Evolutionary conservation across 164 flowering plant genomes (phyloP).

Genomic region (Liquidambar formosana): DNA sequence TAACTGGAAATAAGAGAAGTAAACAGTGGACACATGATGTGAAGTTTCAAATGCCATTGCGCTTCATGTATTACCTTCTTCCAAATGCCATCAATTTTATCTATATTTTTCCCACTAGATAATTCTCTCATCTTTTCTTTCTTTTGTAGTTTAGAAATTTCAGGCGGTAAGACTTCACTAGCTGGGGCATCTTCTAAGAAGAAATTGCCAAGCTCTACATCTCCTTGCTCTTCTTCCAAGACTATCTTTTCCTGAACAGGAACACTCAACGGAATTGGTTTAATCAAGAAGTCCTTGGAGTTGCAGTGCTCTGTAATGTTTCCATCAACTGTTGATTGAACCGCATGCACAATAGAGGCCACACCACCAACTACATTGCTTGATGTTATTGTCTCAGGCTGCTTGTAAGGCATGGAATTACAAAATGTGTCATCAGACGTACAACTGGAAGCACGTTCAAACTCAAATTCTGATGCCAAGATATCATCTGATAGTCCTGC

Average conservation of each 20-base stretch:
- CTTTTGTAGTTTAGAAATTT: conserved; percentile 51
- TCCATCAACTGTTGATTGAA: conserved; percentile 26
- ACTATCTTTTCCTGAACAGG: conserved; percentile 24
- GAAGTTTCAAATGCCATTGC: too few species aligned
- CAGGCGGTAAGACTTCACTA: conserved; percentile 40
- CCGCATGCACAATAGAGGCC: conserved; percentile 7
- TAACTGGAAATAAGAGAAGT: too few species aligned
- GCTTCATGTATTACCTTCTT: conserved; percentile 61
- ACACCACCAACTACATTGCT: conserved; percentile 18
- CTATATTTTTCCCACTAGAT: conserved; percentile 42
- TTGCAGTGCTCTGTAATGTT: conserved; percentile 16
- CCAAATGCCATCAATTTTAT: conserved; percentile 77
- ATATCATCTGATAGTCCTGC: conserved; percentile 74
- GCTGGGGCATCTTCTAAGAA: conserved; percentile 58
- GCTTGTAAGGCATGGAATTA: conserved; percentile 21
- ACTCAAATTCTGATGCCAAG: conserved; percentile 38
- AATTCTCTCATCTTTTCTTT: conserved; percentile 53
- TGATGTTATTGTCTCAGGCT: conserved; percentile 15
- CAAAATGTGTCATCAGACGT: conserved; percentile 16
- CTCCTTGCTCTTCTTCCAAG: conserved; percentile 42
- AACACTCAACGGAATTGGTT: conserved; percentile 15
- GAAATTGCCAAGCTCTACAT: conserved; percentile 65
- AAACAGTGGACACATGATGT: too few species aligned
- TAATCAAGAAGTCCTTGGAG: conserved; percentile 18
- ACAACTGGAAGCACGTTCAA: conserved; percentile 29